Evolutionary conservation across 352 stramenopile genomes (phyloP).

Genomic region (Globisporangium emineosum): DNA sequence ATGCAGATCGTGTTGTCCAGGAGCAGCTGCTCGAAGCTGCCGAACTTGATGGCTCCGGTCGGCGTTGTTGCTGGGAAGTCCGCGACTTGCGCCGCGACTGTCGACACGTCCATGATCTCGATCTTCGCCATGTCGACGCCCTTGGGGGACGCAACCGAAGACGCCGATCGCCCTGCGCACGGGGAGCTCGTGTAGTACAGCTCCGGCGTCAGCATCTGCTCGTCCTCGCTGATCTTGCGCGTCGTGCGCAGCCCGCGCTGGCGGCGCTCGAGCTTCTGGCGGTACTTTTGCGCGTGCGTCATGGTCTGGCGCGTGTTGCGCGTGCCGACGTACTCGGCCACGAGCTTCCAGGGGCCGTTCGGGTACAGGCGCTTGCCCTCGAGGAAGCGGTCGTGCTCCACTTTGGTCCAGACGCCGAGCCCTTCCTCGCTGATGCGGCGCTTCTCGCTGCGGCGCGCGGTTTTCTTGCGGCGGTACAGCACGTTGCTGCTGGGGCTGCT

Average conservation of each 20-base stretch:
- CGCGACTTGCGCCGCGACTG: neutral
- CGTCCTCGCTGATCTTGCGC: slow-evolving; percentile 13
- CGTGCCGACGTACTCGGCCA: slow-evolving; percentile 42
- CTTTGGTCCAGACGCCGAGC: slow-evolving; percentile 36
- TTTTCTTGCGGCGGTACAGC: slow-evolving; percentile 12
- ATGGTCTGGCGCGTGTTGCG: slow-evolving; percentile 92
- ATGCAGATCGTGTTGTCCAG: slow-evolving; percentile 4
- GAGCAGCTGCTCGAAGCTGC: slow-evolving; percentile 17
- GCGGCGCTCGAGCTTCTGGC: slow-evolving; percentile 59
- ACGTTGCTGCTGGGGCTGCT: neutral
- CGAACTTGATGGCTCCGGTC: neutral
- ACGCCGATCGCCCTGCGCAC: no score
- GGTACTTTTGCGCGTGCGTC: slow-evolving; percentile 84
- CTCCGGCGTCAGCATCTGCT: slow-evolving; percentile 5
- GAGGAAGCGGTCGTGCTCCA: slow-evolving; percentile 45
- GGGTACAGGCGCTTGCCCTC: slow-evolving; percentile 41
- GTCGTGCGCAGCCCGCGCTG: slow-evolving; percentile 24
- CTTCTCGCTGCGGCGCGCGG: slow-evolving; percentile 17
- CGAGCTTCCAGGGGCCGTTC: slow-evolving; percentile 50
- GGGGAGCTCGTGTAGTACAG: slow-evolving; percentile 12
- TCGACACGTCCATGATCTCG: slow-evolving; percentile 6
- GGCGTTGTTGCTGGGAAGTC: neutral
- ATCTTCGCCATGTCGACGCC: slow-evolving; percentile 7
- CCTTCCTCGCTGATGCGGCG: slow-evolving; percentile 33
- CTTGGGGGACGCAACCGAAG: neutral